A percentile compares a stretch with the other conserved stretches of the same genome.
phyloP scores from a whole-genome alignment of 495 filamentous ascomycete species.

The Penicillium bialowiezense region DNA sequence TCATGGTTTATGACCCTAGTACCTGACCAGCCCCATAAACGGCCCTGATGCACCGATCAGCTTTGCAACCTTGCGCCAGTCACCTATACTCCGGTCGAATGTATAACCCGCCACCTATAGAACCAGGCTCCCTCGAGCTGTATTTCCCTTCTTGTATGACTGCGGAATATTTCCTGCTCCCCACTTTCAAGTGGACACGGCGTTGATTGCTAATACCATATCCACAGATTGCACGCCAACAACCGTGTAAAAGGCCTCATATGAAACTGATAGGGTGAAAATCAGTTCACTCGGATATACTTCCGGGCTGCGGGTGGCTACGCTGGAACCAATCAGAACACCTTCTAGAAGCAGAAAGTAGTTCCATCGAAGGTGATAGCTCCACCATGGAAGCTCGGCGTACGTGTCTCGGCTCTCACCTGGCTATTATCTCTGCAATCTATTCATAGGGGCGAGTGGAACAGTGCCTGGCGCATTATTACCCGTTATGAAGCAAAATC shows the following conservation, averaged over 20 bases:
- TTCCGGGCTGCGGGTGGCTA: too few species aligned
- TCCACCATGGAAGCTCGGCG: conserved; percentile 6
- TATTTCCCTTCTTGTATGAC: neutral
- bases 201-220: neutral
- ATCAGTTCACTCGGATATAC: neutral
- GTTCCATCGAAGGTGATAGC: neutral
- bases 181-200: neutral
- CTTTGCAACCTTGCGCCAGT: too few species aligned
- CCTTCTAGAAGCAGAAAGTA: neutral
- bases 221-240: neutral
- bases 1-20: too few species aligned
- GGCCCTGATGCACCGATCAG: too few species aligned
- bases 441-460: conserved; percentile 2
- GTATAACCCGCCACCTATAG: neutral
- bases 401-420: conserved; percentile 3
- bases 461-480: neutral
- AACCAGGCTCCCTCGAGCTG: neutral
- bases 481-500: neutral
- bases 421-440: neutral
- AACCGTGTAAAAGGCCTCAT: neutral
- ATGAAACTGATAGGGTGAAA: neutral
- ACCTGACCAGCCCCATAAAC: too few species aligned
- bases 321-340: neutral
- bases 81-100: too few species aligned
- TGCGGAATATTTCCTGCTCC: neutral